These are phyloP conservation scores for Blastocystis sp. DNA, from an alignment of 352 stramenopile genomes.

Conservation along the genomic window DNA sequence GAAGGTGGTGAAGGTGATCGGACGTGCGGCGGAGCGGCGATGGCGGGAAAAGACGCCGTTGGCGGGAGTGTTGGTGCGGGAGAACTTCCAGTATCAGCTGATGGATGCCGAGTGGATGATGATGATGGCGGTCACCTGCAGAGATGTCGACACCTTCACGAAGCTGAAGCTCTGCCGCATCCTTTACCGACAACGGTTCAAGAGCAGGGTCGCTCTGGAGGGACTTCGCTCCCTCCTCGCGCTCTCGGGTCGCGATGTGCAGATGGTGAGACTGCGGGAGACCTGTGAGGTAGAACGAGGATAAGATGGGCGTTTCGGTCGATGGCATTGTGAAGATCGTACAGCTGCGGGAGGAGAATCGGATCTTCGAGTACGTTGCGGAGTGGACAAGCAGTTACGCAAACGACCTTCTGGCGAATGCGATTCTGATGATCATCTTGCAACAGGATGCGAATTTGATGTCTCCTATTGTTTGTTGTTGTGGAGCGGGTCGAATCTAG, in stretches of 20 bases:
- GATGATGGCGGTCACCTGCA: slow-evolving; percentile 68
- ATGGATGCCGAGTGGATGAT: slow-evolving; percentile 51
- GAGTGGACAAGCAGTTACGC: slow-evolving; percentile 48
- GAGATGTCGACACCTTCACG: slow-evolving; percentile 66
- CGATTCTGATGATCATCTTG: slow-evolving; percentile 37
- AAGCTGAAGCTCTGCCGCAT: slow-evolving; percentile 33
- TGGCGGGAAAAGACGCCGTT: slow-evolving; percentile 69
- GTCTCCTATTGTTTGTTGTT: not conserved
- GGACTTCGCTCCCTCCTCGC: not conserved
- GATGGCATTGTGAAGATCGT: not conserved
- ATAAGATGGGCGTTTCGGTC: not conserved
- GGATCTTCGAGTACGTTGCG: slow-evolving; percentile 26
- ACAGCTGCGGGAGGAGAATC: not conserved
- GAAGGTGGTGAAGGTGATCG: slow-evolving; percentile 7
- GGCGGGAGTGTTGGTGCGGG: slow-evolving; percentile 70
- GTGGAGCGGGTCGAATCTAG: not conserved
- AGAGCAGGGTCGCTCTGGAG: not conserved
- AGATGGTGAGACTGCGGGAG: not conserved
- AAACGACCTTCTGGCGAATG: not conserved
- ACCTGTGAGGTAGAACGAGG: not conserved
- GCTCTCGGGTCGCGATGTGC: not conserved
- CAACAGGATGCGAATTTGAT: slow-evolving; percentile 42
- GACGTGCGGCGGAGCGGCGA: not conserved
- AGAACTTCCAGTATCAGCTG: slow-evolving; percentile 46
- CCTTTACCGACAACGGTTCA: slow-evolving; percentile 47